Base-by-base conservation (phyloP, 371 early-diverging fungal genomes). In the Apophysomyces ossiformis region DNA sequence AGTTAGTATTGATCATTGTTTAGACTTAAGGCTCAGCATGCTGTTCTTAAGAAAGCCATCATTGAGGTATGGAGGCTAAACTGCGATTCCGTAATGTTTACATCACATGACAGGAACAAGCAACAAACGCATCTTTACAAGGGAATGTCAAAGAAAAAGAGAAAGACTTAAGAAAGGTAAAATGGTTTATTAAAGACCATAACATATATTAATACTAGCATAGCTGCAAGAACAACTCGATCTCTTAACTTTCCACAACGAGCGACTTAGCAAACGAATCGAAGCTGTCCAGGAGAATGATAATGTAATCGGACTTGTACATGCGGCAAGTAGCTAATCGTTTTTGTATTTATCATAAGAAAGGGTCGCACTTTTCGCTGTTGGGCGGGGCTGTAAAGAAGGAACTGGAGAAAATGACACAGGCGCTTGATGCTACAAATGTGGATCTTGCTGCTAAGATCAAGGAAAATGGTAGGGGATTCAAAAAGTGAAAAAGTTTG, bases 61-160 rank as follows among this genome's bases (percentile, higher is more conserved):
- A 78, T 85, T 12, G 83, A 89, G 76, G 89, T 87, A 76, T 11
- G 38, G 12, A 44, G 11, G 21, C 18, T 44, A 18, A 64, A 16
- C 15, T 11, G 11, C 38, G 11, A 26, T 18, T 43, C 6, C 36
- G 36, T 47, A 16, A 13, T 43, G 41, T 36, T 66, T 8, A 32
- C 36, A 35, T 26, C 21, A 21, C 45, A 32, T 35, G 11, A n/a
- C 68, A 89, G 89, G 87, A 89, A 70, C 86, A 85, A 85, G 75
- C 85, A 3, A 78, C 78, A 11, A 89, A 85, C 66, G 69, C 78
- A 9, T 45, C 81, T 3, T 69, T 89, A 35, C 87, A 87, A 59
- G 77, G 82, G n/a, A 82, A 84, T 37, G 78, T 86, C 21, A 89
- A 89, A 62, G 85, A 86, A 58, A 88, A 86, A 69, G 89, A 89